A percentile compares a stretch with the other conserved stretches of the same genome.
Evolutionary conservation across 1,139 yeast genomes (phyloP).

Genomic region (Taiozyma sp.): DNA sequence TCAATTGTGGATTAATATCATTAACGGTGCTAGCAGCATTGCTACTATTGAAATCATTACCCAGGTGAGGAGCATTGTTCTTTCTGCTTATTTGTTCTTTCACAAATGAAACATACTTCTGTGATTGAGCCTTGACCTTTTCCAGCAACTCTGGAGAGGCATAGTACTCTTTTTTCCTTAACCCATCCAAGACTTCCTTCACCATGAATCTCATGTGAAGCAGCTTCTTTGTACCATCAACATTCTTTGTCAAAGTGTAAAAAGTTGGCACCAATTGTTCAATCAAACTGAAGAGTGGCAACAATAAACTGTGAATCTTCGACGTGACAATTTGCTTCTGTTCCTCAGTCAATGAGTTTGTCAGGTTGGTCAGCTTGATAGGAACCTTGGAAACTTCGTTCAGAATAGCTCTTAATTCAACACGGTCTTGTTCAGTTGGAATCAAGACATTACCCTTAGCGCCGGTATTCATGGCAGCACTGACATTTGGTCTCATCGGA

Average conservation of each 20-base stretch:
- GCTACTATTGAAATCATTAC: slow-evolving; percentile 7
- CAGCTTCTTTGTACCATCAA: slow-evolving; percentile 69
- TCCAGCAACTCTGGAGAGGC: slow-evolving; percentile 68
- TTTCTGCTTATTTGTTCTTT: slow-evolving; percentile 40
- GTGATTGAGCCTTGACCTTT: slow-evolving; percentile 67
- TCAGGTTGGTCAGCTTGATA: slow-evolving; percentile 61
- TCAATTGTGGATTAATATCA: slow-evolving; percentile 11
- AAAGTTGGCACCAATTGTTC: slow-evolving; percentile 78
- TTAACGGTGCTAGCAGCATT: background rate
- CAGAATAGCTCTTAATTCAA: slow-evolving; percentile 54
- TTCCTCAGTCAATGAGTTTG: slow-evolving; percentile 52
- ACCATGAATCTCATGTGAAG: slow-evolving; percentile 79
- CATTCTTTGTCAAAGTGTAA: slow-evolving; percentile 66
- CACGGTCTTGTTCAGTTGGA: slow-evolving; percentile 43
- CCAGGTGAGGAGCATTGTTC: slow-evolving; percentile 3
- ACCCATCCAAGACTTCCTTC: slow-evolving; percentile 65
- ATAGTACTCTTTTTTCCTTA: slow-evolving; percentile 57
- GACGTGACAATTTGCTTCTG: slow-evolving; percentile 64
- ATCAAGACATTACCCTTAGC: slow-evolving; percentile 9
- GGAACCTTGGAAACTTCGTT: slow-evolving; percentile 69
- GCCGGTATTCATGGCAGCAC: slow-evolving; percentile 5
- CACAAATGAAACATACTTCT: slow-evolving; percentile 70
- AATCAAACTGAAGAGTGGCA: slow-evolving; percentile 62
- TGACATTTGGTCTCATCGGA: background rate
- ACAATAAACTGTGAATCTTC: slow-evolving; percentile 45